Conservation (phyloP, 371 early-diverging fungal genomes). For the Coelomomyces lativittatus region DNA sequence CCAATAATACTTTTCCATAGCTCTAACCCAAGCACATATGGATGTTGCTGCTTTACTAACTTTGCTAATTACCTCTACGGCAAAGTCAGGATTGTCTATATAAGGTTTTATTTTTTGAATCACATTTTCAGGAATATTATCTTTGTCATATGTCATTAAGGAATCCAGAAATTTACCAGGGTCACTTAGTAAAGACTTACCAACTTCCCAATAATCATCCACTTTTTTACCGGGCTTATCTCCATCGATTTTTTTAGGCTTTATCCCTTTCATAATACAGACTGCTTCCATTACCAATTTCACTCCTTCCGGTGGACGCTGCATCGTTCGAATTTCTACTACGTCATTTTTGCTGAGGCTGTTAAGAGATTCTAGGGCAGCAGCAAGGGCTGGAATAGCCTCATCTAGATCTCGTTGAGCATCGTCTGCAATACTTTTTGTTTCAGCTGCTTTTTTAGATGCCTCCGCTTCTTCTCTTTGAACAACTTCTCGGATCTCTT, state of each 20-base stretch:
- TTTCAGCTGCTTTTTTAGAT: conserved; percentile 38
- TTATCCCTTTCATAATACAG: conserved; percentile 40
- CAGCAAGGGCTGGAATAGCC: conserved; percentile 38
- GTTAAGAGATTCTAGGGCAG: conserved; percentile 36
- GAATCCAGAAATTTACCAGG: conserved; percentile 38
- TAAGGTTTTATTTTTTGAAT: conserved; percentile 36
- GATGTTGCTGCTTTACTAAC: conserved; percentile 42
- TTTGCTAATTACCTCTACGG: conserved; percentile 25
- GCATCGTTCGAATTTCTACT: conserved; percentile 48
- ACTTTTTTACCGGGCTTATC: conserved; percentile 41
- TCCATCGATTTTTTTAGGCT: conserved; percentile 38
- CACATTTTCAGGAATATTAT: conserved; percentile 23
- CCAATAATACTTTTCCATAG: conserved; percentile 47
- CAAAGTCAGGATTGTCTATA: conserved; percentile 40
- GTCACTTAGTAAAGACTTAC: conserved; percentile 24
- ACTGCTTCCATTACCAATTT: conserved; percentile 46
- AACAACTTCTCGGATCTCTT: conserved; percentile 28
- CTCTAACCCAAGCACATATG: conserved; percentile 42
- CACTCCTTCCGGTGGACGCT: conserved; percentile 46
- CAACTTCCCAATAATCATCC: conserved; percentile 45
- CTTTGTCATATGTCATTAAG: conserved; percentile 39
- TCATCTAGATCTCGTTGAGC: conserved; percentile 42
- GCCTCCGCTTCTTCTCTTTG: conserved; percentile 21
- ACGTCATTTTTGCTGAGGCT: conserved; percentile 37
- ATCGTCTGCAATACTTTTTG: conserved; percentile 37